Percentiles rank a stretch among this genome's conserved stretches.
Conservation (phyloP, 192 early-diverging fungal species). For the Coemansia sp. region DNA sequence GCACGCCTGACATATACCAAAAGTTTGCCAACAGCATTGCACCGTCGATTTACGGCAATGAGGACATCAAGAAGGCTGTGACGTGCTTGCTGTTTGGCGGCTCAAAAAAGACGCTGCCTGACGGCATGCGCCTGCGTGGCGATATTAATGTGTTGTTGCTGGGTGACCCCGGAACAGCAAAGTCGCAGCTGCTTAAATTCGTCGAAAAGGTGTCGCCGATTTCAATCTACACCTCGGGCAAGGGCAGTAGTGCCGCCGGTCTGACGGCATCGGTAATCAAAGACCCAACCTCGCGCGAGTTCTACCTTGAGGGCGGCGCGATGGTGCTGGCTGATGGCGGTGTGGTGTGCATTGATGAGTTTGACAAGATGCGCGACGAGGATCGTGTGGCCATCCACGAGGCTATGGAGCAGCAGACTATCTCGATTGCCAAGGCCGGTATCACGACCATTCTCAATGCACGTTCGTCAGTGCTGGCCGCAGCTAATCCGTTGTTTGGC, state of each 20-base stretch:
- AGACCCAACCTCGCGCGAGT: conserved; percentile 89
- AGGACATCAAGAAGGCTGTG: conserved; percentile 97
- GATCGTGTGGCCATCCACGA: conserved; percentile 99
- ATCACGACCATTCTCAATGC: conserved; percentile 99
- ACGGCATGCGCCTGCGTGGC: conserved; percentile 95
- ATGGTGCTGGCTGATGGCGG: conserved; percentile 99
- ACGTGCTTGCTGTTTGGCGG: conserved; percentile 94
- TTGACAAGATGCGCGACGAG: conserved; percentile 99
- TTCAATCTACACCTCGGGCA: conserved; percentile 98
- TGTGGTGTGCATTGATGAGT: conserved; percentile 99
- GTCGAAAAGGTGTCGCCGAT: conserved; percentile 97
- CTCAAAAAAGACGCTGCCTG: conserved; percentile 92
- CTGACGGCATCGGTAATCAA: conserved; percentile 96
- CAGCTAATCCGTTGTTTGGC: conserved; percentile 98
- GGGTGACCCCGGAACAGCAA: conserved; percentile 98
- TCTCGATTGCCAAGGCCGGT: conserved; percentile 99
- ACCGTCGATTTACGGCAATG: conserved; percentile 94
- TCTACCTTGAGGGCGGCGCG: conserved; percentile 96
- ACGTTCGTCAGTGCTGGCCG: conserved; percentile 93
- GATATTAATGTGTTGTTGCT: conserved; percentile 97
- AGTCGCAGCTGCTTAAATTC: conserved; percentile 98
- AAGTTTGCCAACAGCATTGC: conserved; percentile 93
- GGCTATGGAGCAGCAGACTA: conserved; percentile 99
- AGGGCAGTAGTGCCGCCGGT: conserved; percentile 98
- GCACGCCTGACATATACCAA: conserved; percentile 83